phyloP scores from a whole-genome alignment of 2,329 filamentous ascomycete species.

The Sporothrix phasma region DNA sequence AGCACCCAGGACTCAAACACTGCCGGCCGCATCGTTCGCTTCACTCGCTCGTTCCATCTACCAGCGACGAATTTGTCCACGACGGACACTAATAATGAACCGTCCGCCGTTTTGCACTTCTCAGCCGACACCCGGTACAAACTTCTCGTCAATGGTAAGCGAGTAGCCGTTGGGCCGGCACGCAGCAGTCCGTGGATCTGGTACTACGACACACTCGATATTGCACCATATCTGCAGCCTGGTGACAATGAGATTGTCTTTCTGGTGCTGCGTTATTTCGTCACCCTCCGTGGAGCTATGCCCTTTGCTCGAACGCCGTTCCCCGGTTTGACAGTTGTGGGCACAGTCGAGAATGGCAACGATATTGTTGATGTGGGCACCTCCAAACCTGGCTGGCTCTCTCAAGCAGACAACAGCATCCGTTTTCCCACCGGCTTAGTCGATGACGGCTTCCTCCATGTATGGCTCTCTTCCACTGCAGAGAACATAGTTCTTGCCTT shows the following conservation, averaged over 20 bases:
- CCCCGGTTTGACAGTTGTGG: slow-evolving; percentile 24
- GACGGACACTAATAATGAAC: not conserved
- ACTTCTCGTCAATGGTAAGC: slow-evolving; percentile 29
- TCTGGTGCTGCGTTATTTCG: slow-evolving; percentile 24
- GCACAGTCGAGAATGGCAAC: slow-evolving; percentile 14
- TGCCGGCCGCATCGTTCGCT: slow-evolving; percentile 27
- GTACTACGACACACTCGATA: slow-evolving; percentile 27
- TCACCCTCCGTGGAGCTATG: slow-evolving; percentile 22
- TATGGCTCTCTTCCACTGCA: slow-evolving; percentile 18
- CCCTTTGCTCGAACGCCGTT: slow-evolving; percentile 25
- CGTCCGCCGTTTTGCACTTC: slow-evolving; percentile 17
- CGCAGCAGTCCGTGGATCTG: slow-evolving; percentile 27
- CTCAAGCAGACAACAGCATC: slow-evolving; percentile 21
- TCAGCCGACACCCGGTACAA: slow-evolving; percentile 36
- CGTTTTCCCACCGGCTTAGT: slow-evolving; percentile 23
- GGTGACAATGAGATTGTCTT: slow-evolving; percentile 25
- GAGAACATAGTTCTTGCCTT: not conserved
- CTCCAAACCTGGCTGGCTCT: slow-evolving; percentile 20
- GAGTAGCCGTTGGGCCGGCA: slow-evolving; percentile 29
- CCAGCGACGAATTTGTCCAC: slow-evolving; percentile 9
- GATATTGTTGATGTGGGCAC: slow-evolving; percentile 14
- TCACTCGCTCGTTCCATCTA: slow-evolving; percentile 23
- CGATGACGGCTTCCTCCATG: slow-evolving; percentile 34
- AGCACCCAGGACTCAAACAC: slow-evolving; percentile 17
- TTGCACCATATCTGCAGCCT: slow-evolving; percentile 20